These are phyloP conservation scores for Aegilops tauschii DNA, from an alignment of 176 grass and related monocot species.

Conservation along the genomic window DNA sequence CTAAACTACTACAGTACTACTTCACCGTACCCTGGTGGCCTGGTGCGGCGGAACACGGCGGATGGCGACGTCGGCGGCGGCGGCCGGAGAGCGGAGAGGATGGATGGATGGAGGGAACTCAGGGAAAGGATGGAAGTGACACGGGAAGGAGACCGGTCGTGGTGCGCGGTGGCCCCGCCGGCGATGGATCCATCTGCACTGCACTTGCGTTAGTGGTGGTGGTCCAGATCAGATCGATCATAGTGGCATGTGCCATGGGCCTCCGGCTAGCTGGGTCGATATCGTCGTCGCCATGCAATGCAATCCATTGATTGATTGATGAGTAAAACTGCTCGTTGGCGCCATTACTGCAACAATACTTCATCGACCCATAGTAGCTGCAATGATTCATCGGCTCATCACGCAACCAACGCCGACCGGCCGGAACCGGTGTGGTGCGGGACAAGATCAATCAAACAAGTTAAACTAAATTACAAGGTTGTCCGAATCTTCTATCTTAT, in stretches of 20 bases:
- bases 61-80: background rate
- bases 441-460: background rate
- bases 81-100: background rate
- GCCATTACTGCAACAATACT: background rate
- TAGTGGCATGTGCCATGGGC: background rate
- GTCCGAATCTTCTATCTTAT: background rate
- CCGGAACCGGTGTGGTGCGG: background rate
- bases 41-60: too few relatives aligned
- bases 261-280: background rate
- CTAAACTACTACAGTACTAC: background rate
- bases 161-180: background rate
- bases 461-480: background rate
- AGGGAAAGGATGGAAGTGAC: too few relatives aligned
- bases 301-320: background rate
- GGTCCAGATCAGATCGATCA: background rate
- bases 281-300: background rate
- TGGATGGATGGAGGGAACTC: background rate
- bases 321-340: constrained; percentile 1
- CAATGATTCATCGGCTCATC: too few relatives aligned
- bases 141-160: background rate
- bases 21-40: background rate
- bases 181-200: background rate
- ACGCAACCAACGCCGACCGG: background rate
- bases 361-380: background rate
- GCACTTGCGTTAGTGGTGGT: background rate